Conservation (phyloP, 2,329 filamentous ascomycete genomes). For the Trichoderma simmonsii region DNA sequence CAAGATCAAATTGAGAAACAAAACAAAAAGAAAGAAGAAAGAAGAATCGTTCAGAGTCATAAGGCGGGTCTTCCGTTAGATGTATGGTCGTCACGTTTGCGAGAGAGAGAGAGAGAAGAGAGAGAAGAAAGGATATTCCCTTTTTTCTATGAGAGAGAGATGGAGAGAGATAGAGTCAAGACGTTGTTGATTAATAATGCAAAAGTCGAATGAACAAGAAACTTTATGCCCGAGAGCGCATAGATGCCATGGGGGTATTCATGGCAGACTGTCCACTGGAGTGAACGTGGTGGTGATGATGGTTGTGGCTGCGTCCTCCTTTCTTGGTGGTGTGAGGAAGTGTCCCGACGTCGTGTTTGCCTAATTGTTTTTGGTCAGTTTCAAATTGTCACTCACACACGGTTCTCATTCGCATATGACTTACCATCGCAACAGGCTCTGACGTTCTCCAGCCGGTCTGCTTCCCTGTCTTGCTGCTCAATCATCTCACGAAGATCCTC, state of each 20-base stretch:
- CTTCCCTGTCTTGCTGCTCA: constrained; percentile 71
- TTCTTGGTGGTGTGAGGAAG: constrained; percentile 49
- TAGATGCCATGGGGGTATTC: constrained; percentile 35
- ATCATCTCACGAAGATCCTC: constrained; percentile 80
- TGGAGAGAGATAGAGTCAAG: background rate
- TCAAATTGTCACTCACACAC: too few species aligned
- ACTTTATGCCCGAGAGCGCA: constrained; percentile 36
- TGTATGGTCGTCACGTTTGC: constrained; percentile 12
- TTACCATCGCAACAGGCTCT: constrained; percentile 95
- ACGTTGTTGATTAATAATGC: constrained; percentile 18
- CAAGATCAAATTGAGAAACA: background rate
- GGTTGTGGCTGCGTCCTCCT: constrained; percentile 40
- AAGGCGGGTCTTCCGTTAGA: constrained; percentile 8
- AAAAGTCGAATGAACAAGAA: constrained; percentile 15
- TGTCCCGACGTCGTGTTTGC: constrained; percentile 71
- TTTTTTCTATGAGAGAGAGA: background rate
- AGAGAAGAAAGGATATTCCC: background rate
- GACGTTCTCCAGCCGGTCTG: constrained; percentile 87
- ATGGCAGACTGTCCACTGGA: constrained; percentile 32
- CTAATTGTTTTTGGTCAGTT: constrained; percentile 36
- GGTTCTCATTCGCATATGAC: constrained; percentile 28
- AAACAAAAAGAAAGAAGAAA: constrained; percentile 10
- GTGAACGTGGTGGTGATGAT: constrained; percentile 26
- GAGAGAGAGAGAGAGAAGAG: background rate
- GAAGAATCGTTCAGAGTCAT: constrained; percentile 19